Evolutionary conservation across 1,284 basidiomycete genomes (phyloP), one percentile per base, ranked within the genome.

Genomic region (Porogramme epimiltina): DNA sequence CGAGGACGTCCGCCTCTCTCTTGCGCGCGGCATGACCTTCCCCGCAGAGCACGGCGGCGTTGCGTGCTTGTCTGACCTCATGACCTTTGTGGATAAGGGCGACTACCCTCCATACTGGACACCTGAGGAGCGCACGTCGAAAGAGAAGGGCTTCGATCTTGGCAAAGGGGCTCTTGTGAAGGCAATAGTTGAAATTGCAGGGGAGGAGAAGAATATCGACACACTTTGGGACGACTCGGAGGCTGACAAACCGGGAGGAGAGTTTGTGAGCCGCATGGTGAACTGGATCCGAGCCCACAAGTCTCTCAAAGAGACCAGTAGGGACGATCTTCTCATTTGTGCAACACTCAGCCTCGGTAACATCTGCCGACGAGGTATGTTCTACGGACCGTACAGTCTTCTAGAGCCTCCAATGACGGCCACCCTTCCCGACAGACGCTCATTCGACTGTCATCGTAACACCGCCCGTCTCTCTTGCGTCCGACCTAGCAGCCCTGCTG

Each of bases 101-200:
- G 73, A 74, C 37, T 85, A 88, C 58, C 81, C 87, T 2, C 73
- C 79, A 0, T 72, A 81, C 38, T 93, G 91, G 91, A 58, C 65
- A 1, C 50, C 56, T 10, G 68, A 72, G 37, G 74, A 77, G 45
- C 63, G 62, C 11, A 56, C 61, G 20, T 66, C 70, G 33, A 85
- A 82, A 69, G 78, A 86, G 62, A 91, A 91, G 64, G 76, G 78
- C 0, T 87, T 96, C 52, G 83, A 86, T 52, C 78, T 85, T 24
- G 90, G 89, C 69, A 98, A 96, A 73, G 89, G 86, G 0, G 88
- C 87, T 0, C 73, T 93, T 3, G 85, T 95, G 61, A 91, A 92
- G 61, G 83, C 87, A 1, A 78, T 97, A 16, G 92, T 98, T 13
- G 91, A 91, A 58, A 80, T 91, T 20, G 83, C 89, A 3, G 91